Conservation (phyloP, 164 flowering plant genomes). For the Litsea cubeba region DNA sequence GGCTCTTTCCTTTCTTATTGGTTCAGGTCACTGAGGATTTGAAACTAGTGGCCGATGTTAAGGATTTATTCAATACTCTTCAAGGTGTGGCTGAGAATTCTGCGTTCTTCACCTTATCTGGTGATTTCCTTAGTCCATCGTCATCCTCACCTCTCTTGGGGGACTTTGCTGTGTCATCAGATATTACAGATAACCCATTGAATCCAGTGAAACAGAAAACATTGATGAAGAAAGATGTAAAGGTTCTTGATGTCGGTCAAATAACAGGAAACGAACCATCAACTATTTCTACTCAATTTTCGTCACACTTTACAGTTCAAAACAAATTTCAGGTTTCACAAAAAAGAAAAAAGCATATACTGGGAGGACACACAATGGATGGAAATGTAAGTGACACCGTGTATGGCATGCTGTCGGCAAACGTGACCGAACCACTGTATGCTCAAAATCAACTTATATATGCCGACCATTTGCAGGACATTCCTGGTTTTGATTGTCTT, state of each 20-base stretch:
- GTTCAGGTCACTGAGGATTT: constrained; percentile 58
- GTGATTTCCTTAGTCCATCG: constrained; percentile 20
- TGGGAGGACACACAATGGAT: background rate
- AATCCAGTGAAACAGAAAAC: constrained; percentile 8
- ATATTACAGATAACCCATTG: background rate
- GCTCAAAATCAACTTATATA: constrained; percentile 10
- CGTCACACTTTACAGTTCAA: constrained; percentile 14
- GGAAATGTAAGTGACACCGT: constrained; percentile 10
- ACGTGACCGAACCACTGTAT: constrained; percentile 11
- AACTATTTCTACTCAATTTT: constrained; percentile 9
- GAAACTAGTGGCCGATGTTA: constrained; percentile 35
- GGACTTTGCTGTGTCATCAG: constrained; percentile 24
- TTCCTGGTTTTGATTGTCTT: constrained; percentile 16
- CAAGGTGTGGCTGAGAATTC: constrained; percentile 13
- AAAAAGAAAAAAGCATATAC: constrained; percentile 8
- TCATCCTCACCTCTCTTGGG: constrained; percentile 21
- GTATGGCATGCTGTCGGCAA: constrained; percentile 5
- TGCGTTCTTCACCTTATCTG: constrained; percentile 9
- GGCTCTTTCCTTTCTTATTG: background rate
- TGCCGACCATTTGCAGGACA: constrained; percentile 14
- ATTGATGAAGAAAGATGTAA: constrained; percentile 15
- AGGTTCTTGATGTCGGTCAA: constrained; percentile 11
- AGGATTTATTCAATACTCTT: constrained; percentile 31
- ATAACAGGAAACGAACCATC: constrained; percentile 10
- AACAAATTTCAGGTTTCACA: constrained; percentile 19